A percentile compares a stretch with the other conserved stretches of the same genome.
Evolutionary conservation across 2,329 filamentous ascomycete genomes (phyloP).

Genomic region (Alternaria ethzedia): DNA sequence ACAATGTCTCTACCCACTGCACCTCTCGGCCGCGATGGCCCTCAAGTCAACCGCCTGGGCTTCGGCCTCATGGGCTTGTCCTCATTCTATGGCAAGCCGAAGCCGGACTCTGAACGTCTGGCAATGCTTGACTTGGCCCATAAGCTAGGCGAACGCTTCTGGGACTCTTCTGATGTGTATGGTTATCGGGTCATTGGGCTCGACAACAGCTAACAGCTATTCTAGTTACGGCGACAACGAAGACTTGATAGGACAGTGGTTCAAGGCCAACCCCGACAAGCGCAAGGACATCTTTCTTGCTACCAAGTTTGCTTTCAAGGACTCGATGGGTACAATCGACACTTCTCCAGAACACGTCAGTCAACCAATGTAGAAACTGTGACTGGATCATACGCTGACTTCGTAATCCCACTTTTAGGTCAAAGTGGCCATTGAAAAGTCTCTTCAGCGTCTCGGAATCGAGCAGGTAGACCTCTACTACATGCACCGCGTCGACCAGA

Average conservation of each 20-base stretch:
- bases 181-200: neutral
- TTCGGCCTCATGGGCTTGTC: slow-evolving; percentile 62
- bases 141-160: slow-evolving; percentile 55
- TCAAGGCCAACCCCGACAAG: slow-evolving; percentile 46
- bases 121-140: slow-evolving; percentile 59
- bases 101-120: slow-evolving; percentile 59
- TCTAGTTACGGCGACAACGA: slow-evolving; percentile 42
- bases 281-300: slow-evolving; percentile 57
- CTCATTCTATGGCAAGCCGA: slow-evolving; percentile 56
- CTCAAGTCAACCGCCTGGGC: slow-evolving; percentile 58
- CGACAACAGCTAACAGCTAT: neutral
- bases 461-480: slow-evolving; percentile 56
- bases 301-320: slow-evolving; percentile 47
- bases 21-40: slow-evolving; percentile 60
- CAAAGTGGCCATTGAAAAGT: slow-evolving; percentile 48
- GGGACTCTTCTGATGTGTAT: slow-evolving; percentile 38
- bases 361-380: neutral
- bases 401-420: neutral
- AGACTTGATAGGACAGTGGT: slow-evolving; percentile 45
- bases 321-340: slow-evolving; percentile 50
- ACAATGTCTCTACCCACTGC: slow-evolving; percentile 50
- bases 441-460: slow-evolving; percentile 50
- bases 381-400: neutral
- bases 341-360: slow-evolving; percentile 49
- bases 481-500: slow-evolving; percentile 51